A percentile compares a stretch with the other conserved stretches of the same genome.
phyloP scores from a whole-genome alignment of 2,329 filamentous ascomycete species.

The Hortaea sp. region DNA sequence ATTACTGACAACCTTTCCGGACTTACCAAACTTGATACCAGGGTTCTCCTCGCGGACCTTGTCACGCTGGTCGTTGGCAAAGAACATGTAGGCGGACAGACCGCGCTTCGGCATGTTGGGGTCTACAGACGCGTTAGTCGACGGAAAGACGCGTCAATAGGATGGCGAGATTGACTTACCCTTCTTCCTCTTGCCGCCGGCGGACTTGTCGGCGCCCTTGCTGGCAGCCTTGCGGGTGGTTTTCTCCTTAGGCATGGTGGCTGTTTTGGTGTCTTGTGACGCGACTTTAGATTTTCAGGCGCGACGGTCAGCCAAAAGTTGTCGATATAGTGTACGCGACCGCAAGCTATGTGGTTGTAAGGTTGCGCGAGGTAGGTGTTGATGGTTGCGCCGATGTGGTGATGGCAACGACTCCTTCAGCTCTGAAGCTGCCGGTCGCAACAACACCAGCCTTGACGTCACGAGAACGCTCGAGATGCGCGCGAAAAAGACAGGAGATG shows the following conservation, averaged over 20 bases:
- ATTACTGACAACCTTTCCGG: constrained; percentile 1
- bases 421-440: constrained; percentile 13
- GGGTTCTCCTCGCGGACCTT: constrained; percentile 98
- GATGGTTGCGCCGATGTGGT: constrained; percentile 4
- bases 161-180: constrained; percentile 36
- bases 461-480: constrained; percentile 4
- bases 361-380: constrained; percentile 6
- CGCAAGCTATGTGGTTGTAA: background rate
- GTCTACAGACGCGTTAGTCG: constrained; percentile 44
- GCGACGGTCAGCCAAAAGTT: constrained; percentile 5
- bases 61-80: constrained; percentile 97
- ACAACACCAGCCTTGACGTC: constrained; percentile 11
- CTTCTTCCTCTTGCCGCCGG: constrained; percentile 61
- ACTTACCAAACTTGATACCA: constrained; percentile 84
- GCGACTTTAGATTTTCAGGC: constrained; percentile 4
- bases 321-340: constrained; percentile 7
- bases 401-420: constrained; percentile 1
- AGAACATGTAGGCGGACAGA: constrained; percentile 99
- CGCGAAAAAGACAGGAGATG: constrained; percentile 3
- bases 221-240: constrained; percentile 50
- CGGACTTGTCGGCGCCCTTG: constrained; percentile 31
- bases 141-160: constrained; percentile 1
- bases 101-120: constrained; percentile 98
- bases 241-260: constrained; percentile 60
- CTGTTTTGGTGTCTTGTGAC: constrained; percentile 8